Conservation (phyloP, 2,329 filamentous ascomycete genomes). For the Cercospora sp. region DNA sequence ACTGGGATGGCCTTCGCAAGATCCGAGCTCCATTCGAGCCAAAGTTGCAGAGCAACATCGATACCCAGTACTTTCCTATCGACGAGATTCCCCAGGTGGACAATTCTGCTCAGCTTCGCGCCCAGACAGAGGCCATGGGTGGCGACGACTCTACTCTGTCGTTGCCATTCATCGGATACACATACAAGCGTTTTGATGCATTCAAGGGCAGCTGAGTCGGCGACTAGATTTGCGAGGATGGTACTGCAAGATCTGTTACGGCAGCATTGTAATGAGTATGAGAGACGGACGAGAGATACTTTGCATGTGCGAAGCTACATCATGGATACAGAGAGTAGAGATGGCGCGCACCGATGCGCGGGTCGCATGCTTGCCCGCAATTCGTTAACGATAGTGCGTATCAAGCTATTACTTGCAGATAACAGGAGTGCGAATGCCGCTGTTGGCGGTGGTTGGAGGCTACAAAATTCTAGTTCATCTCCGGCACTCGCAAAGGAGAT, state of each 20-base stretch:
- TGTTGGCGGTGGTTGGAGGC: background rate
- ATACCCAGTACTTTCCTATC: conserved; percentile 97
- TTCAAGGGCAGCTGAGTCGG: conserved; percentile 47
- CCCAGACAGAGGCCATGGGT: conserved; percentile 70
- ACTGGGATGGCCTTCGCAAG: conserved; percentile 87
- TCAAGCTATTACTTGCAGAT: background rate
- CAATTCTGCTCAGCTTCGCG: conserved; percentile 81
- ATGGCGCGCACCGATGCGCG: background rate
- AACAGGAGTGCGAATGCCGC: background rate
- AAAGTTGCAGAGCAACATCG: conserved; percentile 85
- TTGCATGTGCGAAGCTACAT: conserved; percentile 7
- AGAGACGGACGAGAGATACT: background rate
- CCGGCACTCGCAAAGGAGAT: background rate
- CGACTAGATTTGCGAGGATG: background rate
- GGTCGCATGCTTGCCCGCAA: conserved; percentile 3
- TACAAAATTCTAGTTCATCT: background rate
- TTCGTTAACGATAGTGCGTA: background rate
- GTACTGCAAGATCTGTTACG: background rate
- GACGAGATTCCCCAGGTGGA: conserved; percentile 98
- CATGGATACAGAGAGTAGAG: background rate
- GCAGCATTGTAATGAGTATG: conserved; percentile 6
- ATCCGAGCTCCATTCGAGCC: conserved; percentile 97
- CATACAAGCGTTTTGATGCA: conserved; percentile 92
- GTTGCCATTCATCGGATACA: conserved; percentile 93
- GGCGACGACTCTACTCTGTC: conserved; percentile 92